These are phyloP conservation scores for Hippophae gyantsensis DNA, from an alignment of 306 rosid species.

Conservation along the genomic window DNA sequence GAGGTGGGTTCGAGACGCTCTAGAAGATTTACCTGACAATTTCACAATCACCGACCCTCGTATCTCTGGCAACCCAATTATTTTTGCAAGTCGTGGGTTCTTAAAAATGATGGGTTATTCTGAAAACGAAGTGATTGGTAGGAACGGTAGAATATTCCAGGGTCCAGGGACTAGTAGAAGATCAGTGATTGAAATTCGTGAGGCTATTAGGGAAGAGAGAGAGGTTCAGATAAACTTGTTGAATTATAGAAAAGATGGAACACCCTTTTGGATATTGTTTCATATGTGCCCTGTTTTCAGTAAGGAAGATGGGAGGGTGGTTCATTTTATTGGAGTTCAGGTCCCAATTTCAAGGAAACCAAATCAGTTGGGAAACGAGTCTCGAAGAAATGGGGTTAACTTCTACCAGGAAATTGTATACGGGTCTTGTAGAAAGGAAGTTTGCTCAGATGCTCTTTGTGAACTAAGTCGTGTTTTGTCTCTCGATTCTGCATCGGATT, in stretches of 20 bases:
- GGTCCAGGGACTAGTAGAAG: constrained; percentile 60
- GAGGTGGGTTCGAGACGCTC: constrained; percentile 42
- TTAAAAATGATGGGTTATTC: constrained; percentile 71
- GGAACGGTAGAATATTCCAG: constrained; percentile 57
- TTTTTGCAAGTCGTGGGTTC: constrained; percentile 75
- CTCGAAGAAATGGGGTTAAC: constrained; percentile 20
- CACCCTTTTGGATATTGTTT: constrained; percentile 80
- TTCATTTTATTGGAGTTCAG: constrained; percentile 78
- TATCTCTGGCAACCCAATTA: constrained; percentile 68
- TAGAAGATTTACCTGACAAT: constrained; percentile 49
- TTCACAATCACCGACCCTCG: constrained; percentile 83
- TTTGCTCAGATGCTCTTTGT: constrained; percentile 48
- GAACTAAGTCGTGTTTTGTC: constrained; percentile 39
- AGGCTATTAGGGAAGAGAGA: constrained; percentile 72
- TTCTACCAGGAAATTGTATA: constrained; percentile 24
- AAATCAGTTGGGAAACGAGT: constrained; percentile 22
- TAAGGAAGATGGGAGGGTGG: constrained; percentile 38
- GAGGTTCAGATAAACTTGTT: constrained; percentile 39
- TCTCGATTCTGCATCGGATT: constrained; percentile 33
- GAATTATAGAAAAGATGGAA: constrained; percentile 75
- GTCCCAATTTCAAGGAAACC: constrained; percentile 36
- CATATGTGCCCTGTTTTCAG: constrained; percentile 60
- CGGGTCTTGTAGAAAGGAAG: constrained; percentile 71
- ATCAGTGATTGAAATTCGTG: constrained; percentile 62
- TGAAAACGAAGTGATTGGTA: constrained; percentile 58